Evolutionary conservation across 179 eudicot species (phyloP), one percentile per base, ranked within the genome.

Genomic region (Silene coronaria): DNA sequence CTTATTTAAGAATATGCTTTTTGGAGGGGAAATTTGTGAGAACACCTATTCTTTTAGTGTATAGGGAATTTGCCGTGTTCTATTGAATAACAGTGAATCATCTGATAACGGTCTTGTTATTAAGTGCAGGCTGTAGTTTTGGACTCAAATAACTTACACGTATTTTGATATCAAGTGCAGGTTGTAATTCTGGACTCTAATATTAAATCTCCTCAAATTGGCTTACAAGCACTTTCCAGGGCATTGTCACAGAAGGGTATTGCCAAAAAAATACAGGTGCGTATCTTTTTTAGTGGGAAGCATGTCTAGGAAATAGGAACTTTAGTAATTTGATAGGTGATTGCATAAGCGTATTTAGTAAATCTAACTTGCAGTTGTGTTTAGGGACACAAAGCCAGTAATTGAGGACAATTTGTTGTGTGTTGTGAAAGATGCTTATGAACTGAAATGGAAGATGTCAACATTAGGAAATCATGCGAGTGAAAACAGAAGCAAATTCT

Each of bases 241-340:
- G 97, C 97, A 71, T 82, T 95, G 70, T 88, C 96, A 17, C 97
- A 91, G 77, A 89, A 85, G 83, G 90, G 95, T 69, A 80, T 95
- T 70, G 97, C 97, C 70, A 95, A 89, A 81, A 89, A 95, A 81
- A 92, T 95, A 57, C 99, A 95, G 97, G 99, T 95, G 42, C 67
- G 74, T 79, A 45, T 65, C 77, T 67, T 80, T 62, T 71, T 30
- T 60, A 30, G 62, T 68, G 42, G 67, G 28, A 21, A 65, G 55
- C 58, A 73, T 46, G 57, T 67, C 19, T 62, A 32, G 66, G 60
- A 22, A 12, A 14, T 62, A 32, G 66, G 60, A 22, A 12, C 16
- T 9, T 14, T 7, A 14, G 34, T 73, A 30, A 5, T 19, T 55
- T 55, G 22, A 55, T 55, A 55, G n/a, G n/a, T 16, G 59, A 55